Percentiles rank a stretch among this genome's conserved stretches.
These are phyloP conservation scores for Aschersonia sp. DNA, from an alignment of 2,329 filamentous ascomycete species.

Conservation along the genomic window DNA sequence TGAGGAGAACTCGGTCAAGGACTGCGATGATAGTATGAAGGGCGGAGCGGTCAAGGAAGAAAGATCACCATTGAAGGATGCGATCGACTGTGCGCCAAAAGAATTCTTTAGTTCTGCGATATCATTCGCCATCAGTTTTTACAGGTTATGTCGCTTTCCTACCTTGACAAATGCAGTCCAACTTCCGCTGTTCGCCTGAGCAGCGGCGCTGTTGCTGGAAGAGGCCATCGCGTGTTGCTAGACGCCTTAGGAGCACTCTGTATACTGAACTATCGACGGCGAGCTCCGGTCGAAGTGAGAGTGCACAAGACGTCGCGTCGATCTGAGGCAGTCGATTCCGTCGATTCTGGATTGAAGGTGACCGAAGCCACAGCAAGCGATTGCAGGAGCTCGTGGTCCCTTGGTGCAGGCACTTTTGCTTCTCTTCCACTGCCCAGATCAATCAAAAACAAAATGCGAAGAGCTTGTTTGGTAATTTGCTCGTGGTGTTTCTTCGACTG, in stretches of 20 bases:
- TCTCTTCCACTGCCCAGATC: too few relatives aligned
- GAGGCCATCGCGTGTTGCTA: background rate
- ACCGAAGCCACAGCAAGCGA: too few relatives aligned
- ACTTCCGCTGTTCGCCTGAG: constrained; percentile 28
- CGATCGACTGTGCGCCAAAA: constrained; percentile 43
- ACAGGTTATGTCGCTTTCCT: constrained; percentile 1
- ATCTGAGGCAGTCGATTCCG: too few relatives aligned
- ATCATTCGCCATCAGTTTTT: background rate
- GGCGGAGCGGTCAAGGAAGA: constrained; percentile 69
- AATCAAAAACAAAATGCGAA: too few relatives aligned
- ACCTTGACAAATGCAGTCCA: constrained; percentile 41
- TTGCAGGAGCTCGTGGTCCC: too few relatives aligned
- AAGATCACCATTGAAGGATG: constrained; percentile 70
- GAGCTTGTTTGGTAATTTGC: too few relatives aligned
- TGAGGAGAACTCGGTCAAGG: constrained; percentile 65
- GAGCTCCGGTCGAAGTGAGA: too few relatives aligned
- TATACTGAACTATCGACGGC: background rate
- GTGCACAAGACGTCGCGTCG: too few relatives aligned
- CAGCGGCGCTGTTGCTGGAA: constrained; percentile 12
- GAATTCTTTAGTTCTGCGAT: constrained; percentile 1
- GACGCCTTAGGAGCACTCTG: background rate
- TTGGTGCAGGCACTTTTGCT: too few relatives aligned
- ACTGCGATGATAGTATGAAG: constrained; percentile 68
- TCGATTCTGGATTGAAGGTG: too few relatives aligned
- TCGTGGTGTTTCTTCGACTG: too few relatives aligned